These are phyloP conservation scores for Paramecium octaurelia DNA, from an alignment of 73 alveolate species.

Conservation along the genomic window DNA sequence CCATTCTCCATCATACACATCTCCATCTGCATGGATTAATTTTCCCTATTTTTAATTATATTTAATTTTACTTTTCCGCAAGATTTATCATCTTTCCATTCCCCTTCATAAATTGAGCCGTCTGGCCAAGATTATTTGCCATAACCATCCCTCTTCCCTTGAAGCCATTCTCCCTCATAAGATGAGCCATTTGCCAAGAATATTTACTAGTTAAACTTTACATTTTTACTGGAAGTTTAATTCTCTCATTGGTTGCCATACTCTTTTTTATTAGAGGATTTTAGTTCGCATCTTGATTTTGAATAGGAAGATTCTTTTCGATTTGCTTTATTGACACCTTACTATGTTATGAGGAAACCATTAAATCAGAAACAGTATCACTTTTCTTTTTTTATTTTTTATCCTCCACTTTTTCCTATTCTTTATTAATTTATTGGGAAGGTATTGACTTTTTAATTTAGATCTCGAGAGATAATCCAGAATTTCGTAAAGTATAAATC, in stretches of 20 bases:
- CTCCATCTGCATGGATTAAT: conserved; percentile 84
- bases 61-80: conserved; percentile 59
- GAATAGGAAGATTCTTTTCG: neutral
- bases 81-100: conserved; percentile 59
- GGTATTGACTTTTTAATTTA: neutral
- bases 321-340: neutral
- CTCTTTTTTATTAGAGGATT: neutral
- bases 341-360: neutral
- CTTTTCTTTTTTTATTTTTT: neutral
- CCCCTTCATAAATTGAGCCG: conserved; percentile 71
- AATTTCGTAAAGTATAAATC: neutral
- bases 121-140: conserved; percentile 74
- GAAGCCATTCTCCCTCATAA: conserved; percentile 67
- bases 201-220: neutral
- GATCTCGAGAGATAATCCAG: neutral
- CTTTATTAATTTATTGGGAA: neutral
- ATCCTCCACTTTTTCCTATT: neutral
- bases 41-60: conserved; percentile 65
- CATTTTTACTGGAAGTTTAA: neutral
- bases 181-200: conserved; percentile 63
- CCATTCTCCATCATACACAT: conserved; percentile 77
- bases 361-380: conserved; percentile 15
- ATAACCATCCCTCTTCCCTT: conserved; percentile 69
- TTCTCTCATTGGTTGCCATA: neutral
- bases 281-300: neutral